phyloP scores from a whole-genome alignment of 805 yeast genomes.

The Barnettozyma sp. region DNA sequence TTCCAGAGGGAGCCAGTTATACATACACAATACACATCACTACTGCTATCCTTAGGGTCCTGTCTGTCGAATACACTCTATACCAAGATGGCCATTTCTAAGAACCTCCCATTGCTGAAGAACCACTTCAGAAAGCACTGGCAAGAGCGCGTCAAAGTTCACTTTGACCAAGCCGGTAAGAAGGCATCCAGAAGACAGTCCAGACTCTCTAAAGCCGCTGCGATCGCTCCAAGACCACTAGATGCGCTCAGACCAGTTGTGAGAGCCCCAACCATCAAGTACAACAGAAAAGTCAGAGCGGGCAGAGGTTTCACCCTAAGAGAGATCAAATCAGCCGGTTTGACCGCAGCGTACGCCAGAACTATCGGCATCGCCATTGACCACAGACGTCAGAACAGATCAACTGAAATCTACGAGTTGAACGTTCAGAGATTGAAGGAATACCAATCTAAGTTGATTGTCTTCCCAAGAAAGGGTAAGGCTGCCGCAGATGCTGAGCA shows the following conservation, averaged over 20 bases:
- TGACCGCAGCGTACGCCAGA: constrained; percentile 92
- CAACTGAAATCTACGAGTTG: constrained; percentile 87
- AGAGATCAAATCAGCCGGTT: constrained; percentile 97
- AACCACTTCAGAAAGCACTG: constrained; percentile 99
- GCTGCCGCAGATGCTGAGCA: constrained; percentile 76
- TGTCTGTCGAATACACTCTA: too few species aligned
- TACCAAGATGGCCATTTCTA: constrained; percentile 81
- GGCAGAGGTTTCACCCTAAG: constrained; percentile 99
- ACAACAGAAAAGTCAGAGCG: constrained; percentile 99
- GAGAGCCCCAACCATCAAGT: constrained; percentile 96
- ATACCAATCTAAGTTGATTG: constrained; percentile 91
- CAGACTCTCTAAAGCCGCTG: constrained; percentile 90
- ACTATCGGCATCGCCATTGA: constrained; percentile 98
- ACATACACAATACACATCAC: too few species aligned
- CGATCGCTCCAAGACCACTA: constrained; percentile 95
- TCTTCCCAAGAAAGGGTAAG: constrained; percentile 89
- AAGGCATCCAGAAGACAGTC: constrained; percentile 94
- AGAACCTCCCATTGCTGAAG: constrained; percentile 98
- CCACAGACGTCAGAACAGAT: constrained; percentile 99
- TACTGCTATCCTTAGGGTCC: too few species aligned
- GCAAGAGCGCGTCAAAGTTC: constrained; percentile 99
- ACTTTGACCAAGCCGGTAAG: constrained; percentile 99
- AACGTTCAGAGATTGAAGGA: constrained; percentile 96
- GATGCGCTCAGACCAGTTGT: constrained; percentile 96
- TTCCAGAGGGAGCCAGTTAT: too few species aligned